A percentile compares a stretch with the other conserved stretches of the same genome.
phyloP scores from a whole-genome alignment of 2,329 filamentous ascomycete species.

The Sordariomycetes sp. region DNA sequence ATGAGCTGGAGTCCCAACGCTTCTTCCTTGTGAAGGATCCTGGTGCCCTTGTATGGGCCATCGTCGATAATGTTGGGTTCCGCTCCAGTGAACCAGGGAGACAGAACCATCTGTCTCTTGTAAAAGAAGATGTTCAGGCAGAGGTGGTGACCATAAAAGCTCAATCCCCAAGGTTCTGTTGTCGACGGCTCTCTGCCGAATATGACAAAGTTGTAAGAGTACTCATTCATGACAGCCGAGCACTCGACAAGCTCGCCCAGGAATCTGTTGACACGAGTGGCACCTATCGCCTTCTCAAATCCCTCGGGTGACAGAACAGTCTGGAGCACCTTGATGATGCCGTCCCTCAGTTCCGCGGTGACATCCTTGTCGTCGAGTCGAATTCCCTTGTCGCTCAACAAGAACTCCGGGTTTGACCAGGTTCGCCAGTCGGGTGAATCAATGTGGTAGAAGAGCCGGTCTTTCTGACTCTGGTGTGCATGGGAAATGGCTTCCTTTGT shows the following conservation, averaged over 20 bases:
- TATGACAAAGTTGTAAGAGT: constrained; percentile 67
- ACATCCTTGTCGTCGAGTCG: constrained; percentile 64
- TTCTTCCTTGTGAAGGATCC: constrained; percentile 58
- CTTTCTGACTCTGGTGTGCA: constrained; percentile 38
- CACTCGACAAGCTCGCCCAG: constrained; percentile 58
- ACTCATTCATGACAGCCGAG: constrained; percentile 59
- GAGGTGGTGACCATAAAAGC: constrained; percentile 72
- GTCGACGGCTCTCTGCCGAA: constrained; percentile 52
- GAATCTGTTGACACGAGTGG: constrained; percentile 70
- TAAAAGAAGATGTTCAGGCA: constrained; percentile 65
- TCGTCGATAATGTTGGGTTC: constrained; percentile 68
- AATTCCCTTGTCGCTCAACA: constrained; percentile 59
- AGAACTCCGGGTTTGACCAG: constrained; percentile 64
- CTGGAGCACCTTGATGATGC: constrained; percentile 46
- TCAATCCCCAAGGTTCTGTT: constrained; percentile 58
- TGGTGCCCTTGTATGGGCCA: constrained; percentile 52
- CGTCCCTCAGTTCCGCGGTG: constrained; percentile 26
- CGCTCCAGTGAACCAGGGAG: constrained; percentile 71
- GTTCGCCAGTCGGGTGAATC: constrained; percentile 65
- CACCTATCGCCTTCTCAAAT: constrained; percentile 58
- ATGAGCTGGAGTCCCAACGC: constrained; percentile 57
- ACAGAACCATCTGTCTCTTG: constrained; percentile 54
- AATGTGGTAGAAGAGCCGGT: constrained; percentile 47
- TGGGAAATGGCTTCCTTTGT: constrained; percentile 33
- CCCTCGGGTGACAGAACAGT: constrained; percentile 58